These are phyloP conservation scores for Dichomitus squalens DNA, from an alignment of 1,284 basidiomycete genomes.

Conservation along the genomic window DNA sequence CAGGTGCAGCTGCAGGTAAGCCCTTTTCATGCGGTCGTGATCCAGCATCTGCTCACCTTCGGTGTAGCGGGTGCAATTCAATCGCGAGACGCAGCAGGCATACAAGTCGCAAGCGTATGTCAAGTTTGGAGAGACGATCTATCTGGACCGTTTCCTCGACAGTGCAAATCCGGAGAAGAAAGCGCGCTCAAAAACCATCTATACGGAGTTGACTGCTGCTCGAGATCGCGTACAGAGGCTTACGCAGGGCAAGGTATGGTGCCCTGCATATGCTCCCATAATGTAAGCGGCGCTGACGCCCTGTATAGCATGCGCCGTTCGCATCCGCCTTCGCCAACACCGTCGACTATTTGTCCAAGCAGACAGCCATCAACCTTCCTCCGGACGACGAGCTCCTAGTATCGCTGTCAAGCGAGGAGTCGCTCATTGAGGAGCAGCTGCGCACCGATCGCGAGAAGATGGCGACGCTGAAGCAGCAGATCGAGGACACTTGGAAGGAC, in stretches of 20 bases:
- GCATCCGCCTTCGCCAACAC: conserved; percentile 54
- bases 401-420: conserved; percentile 55
- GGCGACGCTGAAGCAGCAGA: conserved; percentile 61
- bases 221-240: conserved; percentile 70
- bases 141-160: conserved; percentile 92
- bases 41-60: background rate
- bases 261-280: background rate
- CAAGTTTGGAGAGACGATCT: conserved; percentile 85
- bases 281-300: background rate
- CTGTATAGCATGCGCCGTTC: conserved; percentile 57
- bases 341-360: conserved; percentile 55
- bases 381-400: conserved; percentile 58
- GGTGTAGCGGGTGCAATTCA: conserved; percentile 93
- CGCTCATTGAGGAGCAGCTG: conserved; percentile 60
- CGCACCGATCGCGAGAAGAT: conserved; percentile 58
- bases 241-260: conserved; percentile 66
- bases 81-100: conserved; percentile 84
- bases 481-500: conserved; percentile 81
- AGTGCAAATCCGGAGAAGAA: conserved; percentile 73
- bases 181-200: conserved; percentile 67
- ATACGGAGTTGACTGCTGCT: conserved; percentile 61
- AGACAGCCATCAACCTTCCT: conserved; percentile 42
- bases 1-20: conserved; percentile 94
- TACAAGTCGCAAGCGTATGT: conserved; percentile 98
- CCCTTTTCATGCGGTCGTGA: background rate